phyloP scores from a whole-genome alignment of 1,284 basidiomycete genomes.

The Pseudozyma flocculosa region DNA sequence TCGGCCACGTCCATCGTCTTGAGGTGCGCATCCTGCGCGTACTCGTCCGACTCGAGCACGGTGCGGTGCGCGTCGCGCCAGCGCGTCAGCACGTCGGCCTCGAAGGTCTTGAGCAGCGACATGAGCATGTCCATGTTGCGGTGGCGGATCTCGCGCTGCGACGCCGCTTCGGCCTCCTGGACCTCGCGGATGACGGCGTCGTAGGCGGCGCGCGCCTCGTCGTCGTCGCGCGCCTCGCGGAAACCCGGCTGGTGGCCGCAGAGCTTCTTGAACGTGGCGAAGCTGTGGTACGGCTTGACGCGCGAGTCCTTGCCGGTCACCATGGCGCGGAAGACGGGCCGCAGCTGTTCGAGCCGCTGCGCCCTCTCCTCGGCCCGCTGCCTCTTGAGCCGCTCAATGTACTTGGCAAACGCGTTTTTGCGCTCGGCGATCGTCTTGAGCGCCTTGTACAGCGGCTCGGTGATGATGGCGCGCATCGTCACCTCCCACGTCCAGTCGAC shows the following conservation, averaged over 20 bases:
- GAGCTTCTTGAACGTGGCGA: slow-evolving; percentile 39
- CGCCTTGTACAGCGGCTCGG: slow-evolving; percentile 94
- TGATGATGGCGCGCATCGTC: slow-evolving; percentile 95
- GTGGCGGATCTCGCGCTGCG: slow-evolving; percentile 20
- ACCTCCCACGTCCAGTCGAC: slow-evolving; percentile 96
- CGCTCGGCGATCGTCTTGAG: slow-evolving; percentile 90
- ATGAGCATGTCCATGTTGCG: slow-evolving; percentile 47
- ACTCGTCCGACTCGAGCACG: slow-evolving; percentile 49
- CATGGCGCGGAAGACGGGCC: slow-evolving; percentile 29
- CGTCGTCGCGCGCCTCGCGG: slow-evolving; percentile 20
- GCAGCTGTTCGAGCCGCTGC: slow-evolving; percentile 30
- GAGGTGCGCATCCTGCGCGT: slow-evolving; percentile 35
- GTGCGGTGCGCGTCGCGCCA: slow-evolving; percentile 55
- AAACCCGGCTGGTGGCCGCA: slow-evolving; percentile 3
- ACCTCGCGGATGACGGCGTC: slow-evolving; percentile 33
- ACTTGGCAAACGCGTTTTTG: slow-evolving; percentile 71
- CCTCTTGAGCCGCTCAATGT: slow-evolving; percentile 49
- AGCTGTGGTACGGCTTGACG: slow-evolving; percentile 45
- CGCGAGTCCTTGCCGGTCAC: slow-evolving; percentile 9
- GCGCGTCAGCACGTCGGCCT: slow-evolving; percentile 47
- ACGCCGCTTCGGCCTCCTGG: slow-evolving; percentile 27
- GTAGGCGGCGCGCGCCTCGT: slow-evolving; percentile 33
- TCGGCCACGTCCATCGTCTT: slow-evolving; percentile 38
- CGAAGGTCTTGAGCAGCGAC: slow-evolving; percentile 50
- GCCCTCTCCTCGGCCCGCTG: slow-evolving; percentile 36